Evolutionary conservation across 192 early-diverging fungal genomes (phyloP).

Genomic region (Coemansia furcata): DNA sequence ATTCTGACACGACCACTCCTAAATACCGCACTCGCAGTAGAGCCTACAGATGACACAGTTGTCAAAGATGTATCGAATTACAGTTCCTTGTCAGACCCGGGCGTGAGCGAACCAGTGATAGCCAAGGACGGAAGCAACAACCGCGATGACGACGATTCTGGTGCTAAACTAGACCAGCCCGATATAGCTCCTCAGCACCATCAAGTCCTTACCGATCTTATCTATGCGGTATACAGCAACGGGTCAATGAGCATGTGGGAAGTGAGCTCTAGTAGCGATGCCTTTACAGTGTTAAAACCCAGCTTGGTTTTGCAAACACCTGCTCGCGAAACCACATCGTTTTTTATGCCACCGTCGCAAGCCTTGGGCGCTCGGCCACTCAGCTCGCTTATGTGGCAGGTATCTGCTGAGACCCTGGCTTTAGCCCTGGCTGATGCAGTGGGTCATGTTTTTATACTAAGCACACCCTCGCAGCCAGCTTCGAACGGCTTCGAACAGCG

Average conservation of each 20-base stretch:
- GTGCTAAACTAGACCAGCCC: background rate
- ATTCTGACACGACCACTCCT: background rate
- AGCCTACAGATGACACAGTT: background rate
- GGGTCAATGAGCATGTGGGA: constrained; percentile 44
- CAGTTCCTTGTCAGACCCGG: too few species aligned
- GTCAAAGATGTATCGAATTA: too few species aligned
- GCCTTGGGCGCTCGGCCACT: background rate
- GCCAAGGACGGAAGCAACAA: background rate
- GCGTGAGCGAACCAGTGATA: too few species aligned
- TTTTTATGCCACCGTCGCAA: background rate
- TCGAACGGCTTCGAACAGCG: background rate
- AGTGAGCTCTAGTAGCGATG: background rate
- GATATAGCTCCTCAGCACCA: background rate
- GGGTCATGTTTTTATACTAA: constrained; percentile 40
- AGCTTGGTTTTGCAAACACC: constrained; percentile 7
- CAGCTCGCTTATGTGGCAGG: constrained; percentile 1
- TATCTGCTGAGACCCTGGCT: background rate
- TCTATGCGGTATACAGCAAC: constrained; percentile 32
- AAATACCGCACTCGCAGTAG: background rate
- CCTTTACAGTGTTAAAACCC: constrained; percentile 2
- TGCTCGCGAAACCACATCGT: background rate
- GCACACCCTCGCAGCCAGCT: background rate
- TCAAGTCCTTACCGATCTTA: background rate
- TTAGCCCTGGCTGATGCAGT: constrained; percentile 29
- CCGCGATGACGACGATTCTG: background rate